Percentiles rank a stretch among this genome's conserved stretches.
phyloP scores from a whole-genome alignment of 2,329 filamentous ascomycete genomes.

The Cladophialophora carrionii region DNA sequence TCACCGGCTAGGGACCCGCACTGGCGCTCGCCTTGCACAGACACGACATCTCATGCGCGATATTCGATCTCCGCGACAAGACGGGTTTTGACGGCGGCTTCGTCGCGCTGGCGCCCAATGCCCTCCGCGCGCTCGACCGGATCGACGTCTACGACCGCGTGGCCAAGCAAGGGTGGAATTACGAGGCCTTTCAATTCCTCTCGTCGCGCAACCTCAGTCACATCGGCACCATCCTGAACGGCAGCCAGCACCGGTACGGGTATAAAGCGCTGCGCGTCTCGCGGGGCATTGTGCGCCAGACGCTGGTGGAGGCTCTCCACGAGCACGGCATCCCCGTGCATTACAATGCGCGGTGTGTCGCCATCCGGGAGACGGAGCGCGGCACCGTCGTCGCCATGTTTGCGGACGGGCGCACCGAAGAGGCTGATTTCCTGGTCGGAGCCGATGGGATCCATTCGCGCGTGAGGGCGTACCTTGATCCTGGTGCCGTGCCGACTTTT shows the following conservation, averaged over 20 bases:
- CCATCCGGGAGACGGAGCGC: slow-evolving; percentile 23
- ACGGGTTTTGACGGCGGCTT: slow-evolving; percentile 57
- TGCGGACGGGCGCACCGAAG: slow-evolving; percentile 24
- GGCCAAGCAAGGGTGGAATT: slow-evolving; percentile 52
- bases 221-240: slow-evolving; percentile 29
- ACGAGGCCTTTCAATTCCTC: slow-evolving; percentile 55
- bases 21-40: slow-evolving; percentile 59
- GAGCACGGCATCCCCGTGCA: slow-evolving; percentile 28
- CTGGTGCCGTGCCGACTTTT: slow-evolving; percentile 27
- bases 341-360: slow-evolving; percentile 26
- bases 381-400: slow-evolving; percentile 24
- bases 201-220: slow-evolving; percentile 42
- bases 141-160: slow-evolving; percentile 56
- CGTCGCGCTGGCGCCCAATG: slow-evolving; percentile 63
- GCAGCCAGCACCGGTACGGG: slow-evolving; percentile 43
- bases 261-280: slow-evolving; percentile 34
- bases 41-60: slow-evolving; percentile 52
- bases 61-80: slow-evolving; percentile 57
- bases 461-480: slow-evolving; percentile 27
- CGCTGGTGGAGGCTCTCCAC: slow-evolving; percentile 19
- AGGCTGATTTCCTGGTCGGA: slow-evolving; percentile 39
- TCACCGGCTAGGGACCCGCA: slow-evolving; percentile 44
- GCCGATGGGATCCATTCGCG: slow-evolving; percentile 40
- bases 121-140: slow-evolving; percentile 57
- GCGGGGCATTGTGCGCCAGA: slow-evolving; percentile 28